Conservation (phyloP, 163 green algal species). For the Scenedesmus sp. region DNA sequence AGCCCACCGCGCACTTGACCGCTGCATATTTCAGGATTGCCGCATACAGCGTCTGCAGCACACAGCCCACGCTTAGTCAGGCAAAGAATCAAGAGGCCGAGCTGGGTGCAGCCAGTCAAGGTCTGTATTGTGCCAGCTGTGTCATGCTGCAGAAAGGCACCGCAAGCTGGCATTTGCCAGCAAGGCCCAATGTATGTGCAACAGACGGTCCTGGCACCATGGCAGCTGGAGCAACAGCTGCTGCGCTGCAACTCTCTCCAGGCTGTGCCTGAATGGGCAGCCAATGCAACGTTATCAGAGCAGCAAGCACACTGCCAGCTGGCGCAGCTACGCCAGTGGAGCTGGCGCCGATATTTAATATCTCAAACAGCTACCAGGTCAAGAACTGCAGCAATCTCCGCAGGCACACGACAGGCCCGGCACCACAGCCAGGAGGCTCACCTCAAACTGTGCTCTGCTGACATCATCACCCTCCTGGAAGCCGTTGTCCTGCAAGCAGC, state of each 20-base stretch:
- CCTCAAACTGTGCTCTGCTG: slow-evolving; percentile 44
- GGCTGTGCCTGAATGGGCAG: no score
- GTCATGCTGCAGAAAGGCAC: not conserved
- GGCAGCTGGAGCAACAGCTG: not conserved
- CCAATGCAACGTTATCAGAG: no score
- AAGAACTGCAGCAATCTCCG: no score
- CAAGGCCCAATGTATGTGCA: no score
- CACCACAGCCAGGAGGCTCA: not conserved
- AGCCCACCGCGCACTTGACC: slow-evolving; percentile 48
- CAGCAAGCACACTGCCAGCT: not conserved
- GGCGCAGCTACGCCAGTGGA: not conserved
- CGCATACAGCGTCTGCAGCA: slow-evolving; percentile 27
- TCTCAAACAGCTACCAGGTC: no score
- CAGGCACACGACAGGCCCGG: not conserved
- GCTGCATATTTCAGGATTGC: slow-evolving; percentile 50
- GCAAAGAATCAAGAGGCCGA: not conserved
- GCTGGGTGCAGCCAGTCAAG: not conserved
- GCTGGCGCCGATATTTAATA: no score
- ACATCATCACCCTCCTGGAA: slow-evolving; percentile 15
- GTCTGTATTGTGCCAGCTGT: not conserved
- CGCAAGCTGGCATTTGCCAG: not conserved
- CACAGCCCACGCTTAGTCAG: not conserved
- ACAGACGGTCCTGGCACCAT: no score
- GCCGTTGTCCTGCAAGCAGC: slow-evolving; percentile 38
- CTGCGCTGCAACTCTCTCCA: not conserved